Evolutionary conservation across 176 grass and related monocot species (phyloP).

Genomic region (Lolium rigidum): DNA sequence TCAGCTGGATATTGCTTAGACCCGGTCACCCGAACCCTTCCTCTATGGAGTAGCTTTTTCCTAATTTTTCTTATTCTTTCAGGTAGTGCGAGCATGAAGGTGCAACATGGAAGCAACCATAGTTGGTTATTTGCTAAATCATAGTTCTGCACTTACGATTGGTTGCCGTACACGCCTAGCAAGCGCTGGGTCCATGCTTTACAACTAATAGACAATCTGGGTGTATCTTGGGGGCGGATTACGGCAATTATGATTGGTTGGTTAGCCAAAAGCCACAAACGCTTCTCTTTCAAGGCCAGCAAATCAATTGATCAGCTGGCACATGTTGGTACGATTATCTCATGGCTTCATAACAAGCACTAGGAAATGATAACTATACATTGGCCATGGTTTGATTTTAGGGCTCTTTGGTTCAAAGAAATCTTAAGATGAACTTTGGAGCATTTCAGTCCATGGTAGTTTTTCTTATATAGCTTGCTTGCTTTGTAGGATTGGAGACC

Average conservation of each 20-base stretch:
- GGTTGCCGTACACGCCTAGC: conserved; percentile 53
- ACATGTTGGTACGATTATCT: conserved; percentile 10
- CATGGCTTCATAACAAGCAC: conserved; percentile 7
- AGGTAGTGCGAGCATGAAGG: conserved; percentile 7
- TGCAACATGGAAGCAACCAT: conserved; percentile 2
- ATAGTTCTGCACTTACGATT: background rate
- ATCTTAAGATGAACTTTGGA: background rate
- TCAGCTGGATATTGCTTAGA: background rate
- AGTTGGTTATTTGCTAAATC: conserved; percentile 19
- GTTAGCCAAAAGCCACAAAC: conserved; percentile 42
- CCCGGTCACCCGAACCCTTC: background rate
- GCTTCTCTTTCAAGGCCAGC: conserved; percentile 56
- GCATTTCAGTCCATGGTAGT: background rate
- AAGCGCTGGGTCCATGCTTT: background rate
- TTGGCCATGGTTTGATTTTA: background rate
- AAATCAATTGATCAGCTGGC: conserved; percentile 30
- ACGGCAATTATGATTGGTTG: conserved; percentile 42
- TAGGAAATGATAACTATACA: background rate
- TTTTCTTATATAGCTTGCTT: background rate
- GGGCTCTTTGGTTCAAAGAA: background rate
- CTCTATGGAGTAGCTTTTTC: conserved; percentile 1
- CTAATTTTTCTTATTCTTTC: background rate
- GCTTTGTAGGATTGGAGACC: background rate
- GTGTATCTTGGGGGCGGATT: conserved; percentile 30
- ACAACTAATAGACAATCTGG: conserved; percentile 31